Evolutionary conservation across 192 early-diverging fungal genomes (phyloP).

Genomic region (Funneliformis geosporum): DNA sequence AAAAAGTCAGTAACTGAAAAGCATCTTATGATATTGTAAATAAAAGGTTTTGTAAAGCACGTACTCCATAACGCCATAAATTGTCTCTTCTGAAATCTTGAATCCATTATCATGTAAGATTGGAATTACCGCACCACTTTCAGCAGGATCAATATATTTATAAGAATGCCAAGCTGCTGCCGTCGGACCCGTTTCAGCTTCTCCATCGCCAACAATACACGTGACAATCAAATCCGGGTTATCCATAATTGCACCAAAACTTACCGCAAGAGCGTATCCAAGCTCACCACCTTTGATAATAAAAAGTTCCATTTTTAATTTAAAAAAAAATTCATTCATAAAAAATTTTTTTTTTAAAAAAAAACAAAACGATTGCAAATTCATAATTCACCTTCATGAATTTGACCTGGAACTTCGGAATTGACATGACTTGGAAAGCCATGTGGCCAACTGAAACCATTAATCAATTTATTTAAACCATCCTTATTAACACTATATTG

Average conservation of each 20-base stretch:
- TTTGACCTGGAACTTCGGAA: conserved; percentile 46
- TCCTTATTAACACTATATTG: conserved; percentile 36
- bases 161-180: conserved; percentile 50
- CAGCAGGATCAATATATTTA: conserved; percentile 45
- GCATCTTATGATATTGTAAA: not conserved
- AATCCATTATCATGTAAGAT: conserved; percentile 48
- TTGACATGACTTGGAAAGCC: conserved; percentile 51
- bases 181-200: conserved; percentile 47
- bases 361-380: not conserved
- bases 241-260: conserved; percentile 50
- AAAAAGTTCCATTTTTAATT: not conserved
- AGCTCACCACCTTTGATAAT: conserved; percentile 38
- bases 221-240: conserved; percentile 52
- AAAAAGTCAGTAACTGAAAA: not conserved
- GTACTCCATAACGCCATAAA: conserved; percentile 48
- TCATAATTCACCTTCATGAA: conserved; percentile 37
- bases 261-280: conserved; percentile 47
- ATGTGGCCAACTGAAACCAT: conserved; percentile 48
- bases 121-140: conserved; percentile 45
- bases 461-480: conserved; percentile 35
- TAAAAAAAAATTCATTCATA: too few relatives aligned
- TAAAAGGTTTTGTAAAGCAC: conserved; percentile 6
- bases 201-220: conserved; percentile 50
- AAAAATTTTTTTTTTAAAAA: not conserved
- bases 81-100: conserved; percentile 47